Evolutionary conservation across 2,329 filamentous ascomycete species (phyloP).

Genomic region (Laburnicola sp.): DNA sequence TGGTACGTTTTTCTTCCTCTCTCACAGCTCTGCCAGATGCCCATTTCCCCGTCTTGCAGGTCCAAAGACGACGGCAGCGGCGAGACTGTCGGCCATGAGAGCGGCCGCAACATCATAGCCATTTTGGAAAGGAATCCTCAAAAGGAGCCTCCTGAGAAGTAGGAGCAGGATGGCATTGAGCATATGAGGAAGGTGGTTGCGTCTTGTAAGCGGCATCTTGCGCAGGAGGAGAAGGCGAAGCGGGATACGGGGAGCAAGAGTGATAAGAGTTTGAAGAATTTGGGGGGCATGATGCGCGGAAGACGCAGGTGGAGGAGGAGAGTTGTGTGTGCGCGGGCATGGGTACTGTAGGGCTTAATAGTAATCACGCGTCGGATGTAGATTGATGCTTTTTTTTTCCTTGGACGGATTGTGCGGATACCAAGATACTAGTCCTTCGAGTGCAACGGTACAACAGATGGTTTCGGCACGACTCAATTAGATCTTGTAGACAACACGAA

Average conservation of each 20-base stretch:
- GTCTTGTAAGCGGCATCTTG: constrained; percentile 68
- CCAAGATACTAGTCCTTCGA: too few relatives aligned
- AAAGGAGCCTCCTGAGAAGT: constrained; percentile 57
- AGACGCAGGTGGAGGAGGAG: constrained; percentile 5
- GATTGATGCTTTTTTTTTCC: too few relatives aligned
- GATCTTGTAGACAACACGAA: too few relatives aligned
- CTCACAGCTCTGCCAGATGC: not conserved
- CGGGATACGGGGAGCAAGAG: constrained; percentile 58
- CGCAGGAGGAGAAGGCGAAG: constrained; percentile 63
- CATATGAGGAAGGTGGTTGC: constrained; percentile 67
- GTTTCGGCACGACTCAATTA: too few relatives aligned
- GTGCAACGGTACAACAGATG: too few relatives aligned
- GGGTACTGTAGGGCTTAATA: too few relatives aligned
- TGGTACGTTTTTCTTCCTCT: constrained; percentile 48
- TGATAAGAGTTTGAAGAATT: constrained; percentile 51
- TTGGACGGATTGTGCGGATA: too few relatives aligned
- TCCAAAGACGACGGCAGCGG: constrained; percentile 57
- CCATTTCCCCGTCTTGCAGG: not conserved
- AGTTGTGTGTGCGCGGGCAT: too few relatives aligned
- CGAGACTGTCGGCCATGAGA: constrained; percentile 65
- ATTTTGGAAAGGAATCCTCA: constrained; percentile 65
- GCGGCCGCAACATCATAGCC: constrained; percentile 64
- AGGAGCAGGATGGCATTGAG: constrained; percentile 59
- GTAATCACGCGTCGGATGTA: too few relatives aligned
- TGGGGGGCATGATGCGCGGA: constrained; percentile 42